phyloP scores from a whole-genome alignment of 2,329 filamentous ascomycete genomes.

The Nigrograna mackinnonii region DNA sequence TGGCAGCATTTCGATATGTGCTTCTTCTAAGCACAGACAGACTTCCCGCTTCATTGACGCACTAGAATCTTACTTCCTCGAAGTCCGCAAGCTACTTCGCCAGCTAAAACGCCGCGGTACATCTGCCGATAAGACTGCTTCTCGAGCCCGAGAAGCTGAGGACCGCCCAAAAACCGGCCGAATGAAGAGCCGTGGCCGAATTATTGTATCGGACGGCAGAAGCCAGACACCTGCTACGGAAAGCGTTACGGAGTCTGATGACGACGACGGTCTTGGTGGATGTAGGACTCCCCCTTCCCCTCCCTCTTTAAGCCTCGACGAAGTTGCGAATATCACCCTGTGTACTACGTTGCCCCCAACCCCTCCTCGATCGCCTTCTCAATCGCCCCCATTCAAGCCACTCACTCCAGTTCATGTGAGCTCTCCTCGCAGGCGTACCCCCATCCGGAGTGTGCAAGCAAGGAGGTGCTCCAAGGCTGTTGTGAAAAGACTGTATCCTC shows the following conservation, averaged over 20 bases:
- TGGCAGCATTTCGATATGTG: constrained; percentile 86
- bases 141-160: constrained; percentile 65
- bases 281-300: constrained; percentile 62
- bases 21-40: constrained; percentile 90
- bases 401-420: constrained; percentile 34
- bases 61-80: constrained; percentile 85
- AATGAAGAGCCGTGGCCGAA: constrained; percentile 72
- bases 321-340: constrained; percentile 19
- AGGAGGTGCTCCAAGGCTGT: constrained; percentile 19
- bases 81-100: constrained; percentile 82
- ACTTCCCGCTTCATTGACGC: constrained; percentile 89
- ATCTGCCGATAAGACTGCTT: constrained; percentile 57
- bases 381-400: constrained; percentile 37
- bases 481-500: constrained; percentile 22
- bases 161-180: constrained; percentile 52
- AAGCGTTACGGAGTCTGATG: constrained; percentile 75
- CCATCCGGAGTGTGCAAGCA: constrained; percentile 21
- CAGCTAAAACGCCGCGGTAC: constrained; percentile 64
- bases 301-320: constrained; percentile 20
- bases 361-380: constrained; percentile 39
- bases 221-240: constrained; percentile 61
- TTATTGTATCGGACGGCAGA: constrained; percentile 65
- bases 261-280: constrained; percentile 87
- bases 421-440: constrained; percentile 20
- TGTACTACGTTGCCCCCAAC: constrained; percentile 26